Conservation (phyloP, 306 rosid genomes). For the Casuarina cunninghamiana region DNA sequence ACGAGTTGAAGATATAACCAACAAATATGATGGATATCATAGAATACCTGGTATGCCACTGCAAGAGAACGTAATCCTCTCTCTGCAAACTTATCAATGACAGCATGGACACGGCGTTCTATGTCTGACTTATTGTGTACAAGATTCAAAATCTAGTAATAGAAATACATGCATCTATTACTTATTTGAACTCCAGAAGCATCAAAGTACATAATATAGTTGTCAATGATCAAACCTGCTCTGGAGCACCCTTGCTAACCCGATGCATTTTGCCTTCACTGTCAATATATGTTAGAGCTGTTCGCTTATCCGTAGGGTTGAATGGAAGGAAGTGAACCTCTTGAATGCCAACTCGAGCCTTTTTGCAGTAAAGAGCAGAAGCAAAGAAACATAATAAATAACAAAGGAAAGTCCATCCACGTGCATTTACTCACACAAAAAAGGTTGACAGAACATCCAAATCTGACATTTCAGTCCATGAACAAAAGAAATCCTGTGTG, state of each 20-base stretch:
- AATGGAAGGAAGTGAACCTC: conserved; percentile 89
- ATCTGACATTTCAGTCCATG: conserved; percentile 4
- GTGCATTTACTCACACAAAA: not conserved
- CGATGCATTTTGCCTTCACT: conserved; percentile 72
- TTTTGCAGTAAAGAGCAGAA: conserved; percentile 23
- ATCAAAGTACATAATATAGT: conserved; percentile 1
- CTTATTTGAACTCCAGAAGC: conserved; percentile 14
- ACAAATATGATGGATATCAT: not conserved
- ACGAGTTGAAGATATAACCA: conserved; percentile 2
- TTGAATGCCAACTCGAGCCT: conserved; percentile 79
- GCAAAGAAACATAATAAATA: conserved; percentile 5
- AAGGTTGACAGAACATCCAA: conserved; percentile 2
- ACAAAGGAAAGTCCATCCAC: conserved; percentile 1
- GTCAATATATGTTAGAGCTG: conserved; percentile 80
- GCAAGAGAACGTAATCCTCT: conserved; percentile 88
- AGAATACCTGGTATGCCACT: conserved; percentile 72
- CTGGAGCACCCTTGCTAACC: conserved; percentile 91
- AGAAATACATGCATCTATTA: conserved; percentile 27
- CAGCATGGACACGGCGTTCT: conserved; percentile 64
- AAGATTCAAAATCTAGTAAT: conserved; percentile 72
- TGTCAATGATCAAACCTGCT: conserved; percentile 56
- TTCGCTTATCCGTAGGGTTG: conserved; percentile 84
- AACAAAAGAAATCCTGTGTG: conserved; percentile 5
- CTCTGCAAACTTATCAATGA: conserved; percentile 75
- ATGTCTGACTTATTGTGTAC: conserved; percentile 67